Conservation (phyloP, 371 early-diverging fungal species). For the Phascolomyces articulosus region DNA sequence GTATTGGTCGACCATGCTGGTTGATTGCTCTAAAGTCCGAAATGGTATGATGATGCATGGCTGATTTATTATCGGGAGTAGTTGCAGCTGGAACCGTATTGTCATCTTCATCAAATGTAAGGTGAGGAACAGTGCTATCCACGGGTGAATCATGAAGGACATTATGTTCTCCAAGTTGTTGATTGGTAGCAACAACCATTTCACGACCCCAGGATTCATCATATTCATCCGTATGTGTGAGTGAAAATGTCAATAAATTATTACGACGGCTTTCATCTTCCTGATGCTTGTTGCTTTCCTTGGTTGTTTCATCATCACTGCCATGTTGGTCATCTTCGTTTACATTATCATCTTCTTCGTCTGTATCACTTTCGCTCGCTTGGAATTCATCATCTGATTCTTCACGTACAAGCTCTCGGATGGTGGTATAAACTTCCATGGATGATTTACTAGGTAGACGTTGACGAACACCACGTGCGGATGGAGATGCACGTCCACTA, state of each 20-base stretch:
- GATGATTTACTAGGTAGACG: constrained; percentile 49
- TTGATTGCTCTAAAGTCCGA: constrained; percentile 12
- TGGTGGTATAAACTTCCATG: constrained; percentile 63
- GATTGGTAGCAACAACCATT: constrained; percentile 15
- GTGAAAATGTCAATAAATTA: constrained; percentile 45
- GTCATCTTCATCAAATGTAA: constrained; percentile 35
- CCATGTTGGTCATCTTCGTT: constrained; percentile 6
- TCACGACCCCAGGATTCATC: constrained; percentile 63
- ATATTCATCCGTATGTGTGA: constrained; percentile 64
- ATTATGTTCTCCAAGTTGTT: background rate
- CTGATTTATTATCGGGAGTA: background rate
- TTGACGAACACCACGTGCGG: constrained; percentile 32
- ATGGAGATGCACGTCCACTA: background rate
- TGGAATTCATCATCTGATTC: constrained; percentile 61
- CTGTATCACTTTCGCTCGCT: constrained; percentile 38
- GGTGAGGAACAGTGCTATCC: constrained; percentile 15
- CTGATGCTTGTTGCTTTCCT: background rate
- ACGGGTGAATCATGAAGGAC: background rate
- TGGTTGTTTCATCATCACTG: background rate
- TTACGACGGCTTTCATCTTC: constrained; percentile 13
- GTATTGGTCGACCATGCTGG: constrained; percentile 3
- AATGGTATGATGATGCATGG: constrained; percentile 9
- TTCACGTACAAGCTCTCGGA: constrained; percentile 58
- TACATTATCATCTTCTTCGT: constrained; percentile 22
- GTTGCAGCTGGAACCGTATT: background rate